Evolutionary conservation across 108 stramenopile species (phyloP).

Genomic region (Skeletonema menzelii): DNA sequence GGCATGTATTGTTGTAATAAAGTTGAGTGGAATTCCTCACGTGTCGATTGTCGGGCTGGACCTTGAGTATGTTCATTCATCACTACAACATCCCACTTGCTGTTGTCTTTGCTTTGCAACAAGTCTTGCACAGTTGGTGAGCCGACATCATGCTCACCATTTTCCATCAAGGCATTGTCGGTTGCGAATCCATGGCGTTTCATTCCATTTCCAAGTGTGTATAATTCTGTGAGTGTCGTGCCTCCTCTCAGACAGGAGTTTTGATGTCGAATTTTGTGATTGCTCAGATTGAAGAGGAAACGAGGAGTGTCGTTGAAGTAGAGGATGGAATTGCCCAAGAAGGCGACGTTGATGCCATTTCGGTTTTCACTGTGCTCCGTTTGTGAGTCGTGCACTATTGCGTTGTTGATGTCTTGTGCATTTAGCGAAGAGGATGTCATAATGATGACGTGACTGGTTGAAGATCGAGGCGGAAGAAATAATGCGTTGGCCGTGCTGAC

Average conservation of each 20-base stretch:
- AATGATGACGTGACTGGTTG: too few species aligned
- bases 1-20: slow-evolving; percentile 56
- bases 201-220: slow-evolving; percentile 73
- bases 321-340: slow-evolving; percentile 73
- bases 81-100: slow-evolving; percentile 63
- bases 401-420: too few species aligned
- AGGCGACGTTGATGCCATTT: slow-evolving; percentile 46
- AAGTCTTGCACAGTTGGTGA: slow-evolving; percentile 58
- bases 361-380: background rate
- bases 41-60: slow-evolving; percentile 48
- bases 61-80: slow-evolving; percentile 82
- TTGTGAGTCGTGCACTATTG: too few species aligned
- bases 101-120: slow-evolving; percentile 9
- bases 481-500: too few species aligned
- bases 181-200: slow-evolving; percentile 48
- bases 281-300: slow-evolving; percentile 51
- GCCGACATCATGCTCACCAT: slow-evolving; percentile 66
- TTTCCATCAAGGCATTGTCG: slow-evolving; percentile 18
- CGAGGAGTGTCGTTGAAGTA: slow-evolving; percentile 82
- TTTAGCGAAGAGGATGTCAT: too few species aligned
- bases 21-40: slow-evolving; percentile 32
- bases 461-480: too few species aligned
- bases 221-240: slow-evolving; percentile 49
- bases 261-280: slow-evolving; percentile 32
- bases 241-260: slow-evolving; percentile 74